A percentile compares a stretch with the other conserved stretches of the same genome.
phyloP scores from a whole-genome alignment of 2,329 filamentous ascomycete species.

The Colletotrichum nymphaeae region DNA sequence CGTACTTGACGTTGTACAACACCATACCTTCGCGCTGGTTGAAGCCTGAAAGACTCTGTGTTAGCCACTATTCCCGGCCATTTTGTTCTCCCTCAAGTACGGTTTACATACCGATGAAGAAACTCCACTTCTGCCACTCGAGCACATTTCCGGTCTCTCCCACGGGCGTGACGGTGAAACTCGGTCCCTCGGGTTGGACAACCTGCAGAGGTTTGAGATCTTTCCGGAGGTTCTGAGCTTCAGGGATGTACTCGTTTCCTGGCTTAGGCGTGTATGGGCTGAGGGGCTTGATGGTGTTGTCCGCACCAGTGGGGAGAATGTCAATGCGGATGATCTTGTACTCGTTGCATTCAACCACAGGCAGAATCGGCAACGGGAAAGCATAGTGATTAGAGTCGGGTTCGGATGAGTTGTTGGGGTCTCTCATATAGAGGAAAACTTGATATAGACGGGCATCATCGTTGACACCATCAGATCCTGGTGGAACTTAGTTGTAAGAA shows the following conservation, averaged over 20 bases:
- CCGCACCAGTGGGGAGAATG: conserved; percentile 73
- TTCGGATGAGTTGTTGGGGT: conserved; percentile 68
- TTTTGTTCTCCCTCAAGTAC: not conserved
- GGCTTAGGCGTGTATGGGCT: conserved; percentile 66
- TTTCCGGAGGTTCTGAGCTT: conserved; percentile 66
- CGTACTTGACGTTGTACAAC: conserved; percentile 69
- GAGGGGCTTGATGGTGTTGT: conserved; percentile 66
- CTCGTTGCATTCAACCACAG: conserved; percentile 71
- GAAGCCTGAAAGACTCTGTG: conserved; percentile 51
- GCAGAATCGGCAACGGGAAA: conserved; percentile 74
- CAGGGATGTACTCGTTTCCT: conserved; percentile 73
- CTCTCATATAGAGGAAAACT: conserved; percentile 56
- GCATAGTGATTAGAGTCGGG: conserved; percentile 77
- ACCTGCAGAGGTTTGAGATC: conserved; percentile 73
- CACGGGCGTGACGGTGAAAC: conserved; percentile 52
- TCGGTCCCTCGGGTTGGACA: conserved; percentile 70
- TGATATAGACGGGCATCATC: conserved; percentile 31
- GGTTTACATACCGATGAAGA: conserved; percentile 56
- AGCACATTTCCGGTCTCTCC: conserved; percentile 24
- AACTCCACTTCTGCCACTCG: conserved; percentile 58
- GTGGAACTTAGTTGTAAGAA: not conserved
- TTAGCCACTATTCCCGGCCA: not conserved
- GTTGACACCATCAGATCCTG: conserved; percentile 30
- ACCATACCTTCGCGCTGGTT: conserved; percentile 70
- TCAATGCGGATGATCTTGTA: conserved; percentile 78